Base-by-base conservation (phyloP, 2,329 filamentous ascomycete genomes). In the Immersiporthe knoxdaviesiana region DNA sequence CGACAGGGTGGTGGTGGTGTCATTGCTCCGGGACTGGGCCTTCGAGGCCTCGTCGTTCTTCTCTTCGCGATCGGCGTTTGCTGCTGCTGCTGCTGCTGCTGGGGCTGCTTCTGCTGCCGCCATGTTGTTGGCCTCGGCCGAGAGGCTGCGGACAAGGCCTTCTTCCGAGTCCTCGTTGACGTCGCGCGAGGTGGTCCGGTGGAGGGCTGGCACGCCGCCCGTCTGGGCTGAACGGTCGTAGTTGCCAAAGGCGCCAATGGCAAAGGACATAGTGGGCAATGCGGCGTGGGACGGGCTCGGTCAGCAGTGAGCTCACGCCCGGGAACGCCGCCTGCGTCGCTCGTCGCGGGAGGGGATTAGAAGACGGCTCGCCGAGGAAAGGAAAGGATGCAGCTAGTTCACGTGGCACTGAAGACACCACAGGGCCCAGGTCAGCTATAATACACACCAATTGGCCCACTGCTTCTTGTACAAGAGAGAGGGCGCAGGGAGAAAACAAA, bases 151-250 rank as follows among this genome's bases (percentile, higher is more conserved):
- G 27, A 4, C 18, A 4, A 41, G 54, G 4, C 27, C 41, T 18
- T 54, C 32, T 54, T 30, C n/a, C 3, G 64, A 21, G 2, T 75
- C 75, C 27, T 72, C 70, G 60, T 75, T 73, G 52, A 77, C 74
- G 35, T 77, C 75, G 54, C 35, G 65, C 4, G 65, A 62, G 21
- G 56, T 32, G 21, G 58, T 77, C 74, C 58, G 68, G 75, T 75
- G 67, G 70, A 74, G 71, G 5, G 84, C 27, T 27, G 61, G 81
- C 50, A 77, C 78, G 63, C 83, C 83, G 21, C 77, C 77, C 16
- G 74, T 77, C 71, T 83, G 81, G 14, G 82, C 81, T 35, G 84
- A 84, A 72, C 78, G 79, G 75, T 86, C 85, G 74, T 85, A 83
- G 74, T 82, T 85, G 74, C 79, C 80, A 69, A 83, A 83, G 72